These are phyloP conservation scores for Ophiocordyceps camponoti-rufipedis DNA, from an alignment of 2,329 filamentous ascomycete genomes.

Conservation along the genomic window DNA sequence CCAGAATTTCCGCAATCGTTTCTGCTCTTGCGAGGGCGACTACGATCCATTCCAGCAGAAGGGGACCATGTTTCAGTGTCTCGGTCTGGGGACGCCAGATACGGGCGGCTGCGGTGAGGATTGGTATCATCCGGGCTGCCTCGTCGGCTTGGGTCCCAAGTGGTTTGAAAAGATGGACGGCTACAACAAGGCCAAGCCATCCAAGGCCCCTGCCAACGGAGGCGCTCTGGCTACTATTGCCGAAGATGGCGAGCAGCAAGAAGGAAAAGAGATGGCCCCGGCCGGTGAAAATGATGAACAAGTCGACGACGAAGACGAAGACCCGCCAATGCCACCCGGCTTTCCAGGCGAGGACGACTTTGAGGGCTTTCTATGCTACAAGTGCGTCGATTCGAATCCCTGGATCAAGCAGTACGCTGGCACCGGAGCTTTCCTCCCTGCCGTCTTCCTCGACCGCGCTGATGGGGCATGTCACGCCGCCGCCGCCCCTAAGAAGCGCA, in stretches of 20 bases:
- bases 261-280: conserved; percentile 2
- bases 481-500: conserved; percentile 41
- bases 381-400: conserved; percentile 70
- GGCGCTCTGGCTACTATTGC: conserved; percentile 26
- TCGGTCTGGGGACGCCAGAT: conserved; percentile 64
- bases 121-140: conserved; percentile 91
- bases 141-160: conserved; percentile 60
- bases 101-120: conserved; percentile 88
- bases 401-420: conserved; percentile 88
- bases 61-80: conserved; percentile 95
- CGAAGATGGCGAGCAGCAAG: conserved; percentile 24
- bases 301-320: conserved; percentile 33
- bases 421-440: conserved; percentile 57
- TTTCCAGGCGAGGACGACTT: conserved; percentile 86
- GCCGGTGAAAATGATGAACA: conserved; percentile 7
- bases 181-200: conserved; percentile 11
- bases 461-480: conserved; percentile 1
- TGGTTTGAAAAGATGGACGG: conserved; percentile 42
- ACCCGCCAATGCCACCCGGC: conserved; percentile 54
- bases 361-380: conserved; percentile 82
- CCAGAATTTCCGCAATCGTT: conserved; percentile 83
- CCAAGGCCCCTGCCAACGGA: conserved; percentile 4
- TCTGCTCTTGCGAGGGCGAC: conserved; percentile 75
- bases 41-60: conserved; percentile 84
- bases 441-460: conserved; percentile 36